A percentile compares a stretch with the other conserved stretches of the same genome.
phyloP scores from a whole-genome alignment of 306 rosid species.

The Castanea mollissima region DNA sequence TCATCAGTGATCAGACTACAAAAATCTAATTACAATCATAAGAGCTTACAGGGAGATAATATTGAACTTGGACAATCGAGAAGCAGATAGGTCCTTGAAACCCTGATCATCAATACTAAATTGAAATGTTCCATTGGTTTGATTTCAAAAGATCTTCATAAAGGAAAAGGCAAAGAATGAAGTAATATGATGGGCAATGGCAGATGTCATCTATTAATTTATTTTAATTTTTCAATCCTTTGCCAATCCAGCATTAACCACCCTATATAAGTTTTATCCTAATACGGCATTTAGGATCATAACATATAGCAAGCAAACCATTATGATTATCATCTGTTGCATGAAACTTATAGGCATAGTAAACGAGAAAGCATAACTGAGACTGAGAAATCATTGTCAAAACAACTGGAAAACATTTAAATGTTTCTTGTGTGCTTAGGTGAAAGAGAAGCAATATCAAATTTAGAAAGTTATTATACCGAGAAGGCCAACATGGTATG shows the following conservation, averaged over 20 bases:
- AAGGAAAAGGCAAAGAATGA: too few species aligned
- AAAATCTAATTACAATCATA: background rate
- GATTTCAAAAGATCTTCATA: background rate
- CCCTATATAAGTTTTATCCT: background rate
- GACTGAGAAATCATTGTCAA: background rate
- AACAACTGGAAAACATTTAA: background rate
- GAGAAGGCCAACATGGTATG: constrained; percentile 57
- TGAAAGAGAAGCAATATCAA: background rate
- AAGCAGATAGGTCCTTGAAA: background rate
- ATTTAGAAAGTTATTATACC: constrained; percentile 30
- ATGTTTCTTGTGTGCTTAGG: background rate
- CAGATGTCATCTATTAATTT: too few species aligned
- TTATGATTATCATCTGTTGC: background rate
- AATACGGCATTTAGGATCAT: background rate
- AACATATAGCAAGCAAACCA: background rate
- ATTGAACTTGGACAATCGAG: background rate
- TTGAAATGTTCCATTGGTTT: background rate
- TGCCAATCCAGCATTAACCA: too few species aligned
- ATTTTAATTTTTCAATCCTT: too few species aligned
- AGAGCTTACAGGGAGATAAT: background rate
- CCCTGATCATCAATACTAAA: too few species aligned
- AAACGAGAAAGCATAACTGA: background rate
- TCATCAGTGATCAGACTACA: background rate
- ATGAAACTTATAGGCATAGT: background rate
- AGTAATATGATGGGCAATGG: too few species aligned